Conservation (phyloP, 2,329 filamentous ascomycete species). For the Xylariaceae sp. region DNA sequence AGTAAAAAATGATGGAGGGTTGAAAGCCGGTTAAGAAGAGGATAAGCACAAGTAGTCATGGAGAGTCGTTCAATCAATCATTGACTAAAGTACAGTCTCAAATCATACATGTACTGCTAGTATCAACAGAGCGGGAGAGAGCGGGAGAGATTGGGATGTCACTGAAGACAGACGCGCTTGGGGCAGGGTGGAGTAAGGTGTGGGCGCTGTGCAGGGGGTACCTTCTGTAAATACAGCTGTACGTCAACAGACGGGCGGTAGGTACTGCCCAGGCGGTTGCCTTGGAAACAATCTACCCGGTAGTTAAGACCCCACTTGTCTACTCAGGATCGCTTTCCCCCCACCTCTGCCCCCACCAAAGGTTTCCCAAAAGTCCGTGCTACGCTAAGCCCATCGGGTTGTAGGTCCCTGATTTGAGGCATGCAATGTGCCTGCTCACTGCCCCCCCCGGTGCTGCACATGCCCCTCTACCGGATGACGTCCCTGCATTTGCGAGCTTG, state of each 20-base stretch:
- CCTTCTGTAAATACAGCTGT: no score
- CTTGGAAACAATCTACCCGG: conserved; percentile 23
- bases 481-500: background rate
- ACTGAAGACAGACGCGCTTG: conserved; percentile 23
- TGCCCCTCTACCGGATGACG: conserved; percentile 24
- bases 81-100: background rate
- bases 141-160: background rate
- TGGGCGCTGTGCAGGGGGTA: conserved; percentile 29
- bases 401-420: background rate
- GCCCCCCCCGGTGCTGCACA: no score
- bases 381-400: no score
- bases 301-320: background rate
- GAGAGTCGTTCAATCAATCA: background rate
- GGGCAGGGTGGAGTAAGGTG: conserved; percentile 10
- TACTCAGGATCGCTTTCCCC: no score
- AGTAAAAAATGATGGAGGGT: conserved; percentile 2
- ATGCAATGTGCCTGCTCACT: conserved; percentile 9
- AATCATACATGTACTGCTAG: no score
- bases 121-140: background rate
- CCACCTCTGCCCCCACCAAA: no score
- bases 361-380: no score
- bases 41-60: background rate
- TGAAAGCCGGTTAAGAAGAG: background rate
- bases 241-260: conserved; percentile 32
- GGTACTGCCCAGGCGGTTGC: conserved; percentile 28